These are phyloP conservation scores for Scytalidium sp. DNA, from an alignment of 2,329 filamentous ascomycete species.

Conservation along the genomic window DNA sequence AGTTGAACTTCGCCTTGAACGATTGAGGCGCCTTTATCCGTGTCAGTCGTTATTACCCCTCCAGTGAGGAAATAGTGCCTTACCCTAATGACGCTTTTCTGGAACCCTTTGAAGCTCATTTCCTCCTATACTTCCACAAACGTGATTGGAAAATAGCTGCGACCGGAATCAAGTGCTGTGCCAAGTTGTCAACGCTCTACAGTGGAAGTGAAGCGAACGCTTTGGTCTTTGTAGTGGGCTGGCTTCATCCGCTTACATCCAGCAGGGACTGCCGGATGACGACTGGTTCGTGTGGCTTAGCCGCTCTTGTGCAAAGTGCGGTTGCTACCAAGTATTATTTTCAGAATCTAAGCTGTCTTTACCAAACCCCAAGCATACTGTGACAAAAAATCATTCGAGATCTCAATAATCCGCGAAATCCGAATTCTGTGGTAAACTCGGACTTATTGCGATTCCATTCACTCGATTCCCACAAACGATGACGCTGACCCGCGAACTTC, in stretches of 20 bases:
- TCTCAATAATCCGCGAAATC: not conserved
- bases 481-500: not conserved
- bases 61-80: conserved; percentile 27
- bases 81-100: conserved; percentile 85
- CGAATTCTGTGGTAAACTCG: not conserved
- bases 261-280: not conserved
- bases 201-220: not conserved
- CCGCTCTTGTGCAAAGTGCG: not conserved
- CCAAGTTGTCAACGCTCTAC: not conserved
- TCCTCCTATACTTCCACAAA: conserved; percentile 11
- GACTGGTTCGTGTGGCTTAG: not conserved
- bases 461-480: not conserved
- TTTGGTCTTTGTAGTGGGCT: not conserved
- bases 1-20: conserved; percentile 88
- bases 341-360: not conserved
- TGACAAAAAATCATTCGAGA: not conserved
- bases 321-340: not conserved
- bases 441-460: not conserved
- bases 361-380: not conserved
- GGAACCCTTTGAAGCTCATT: conserved; percentile 98
- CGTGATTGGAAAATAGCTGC: not conserved
- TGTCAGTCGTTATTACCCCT: conserved; percentile 15
- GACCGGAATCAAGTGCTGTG: not conserved
- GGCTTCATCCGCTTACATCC: not conserved
- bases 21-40: conserved; percentile 73